These are phyloP conservation scores for Phaeotremella fagi DNA, from an alignment of 768 basidiomycete species.

Conservation along the genomic window DNA sequence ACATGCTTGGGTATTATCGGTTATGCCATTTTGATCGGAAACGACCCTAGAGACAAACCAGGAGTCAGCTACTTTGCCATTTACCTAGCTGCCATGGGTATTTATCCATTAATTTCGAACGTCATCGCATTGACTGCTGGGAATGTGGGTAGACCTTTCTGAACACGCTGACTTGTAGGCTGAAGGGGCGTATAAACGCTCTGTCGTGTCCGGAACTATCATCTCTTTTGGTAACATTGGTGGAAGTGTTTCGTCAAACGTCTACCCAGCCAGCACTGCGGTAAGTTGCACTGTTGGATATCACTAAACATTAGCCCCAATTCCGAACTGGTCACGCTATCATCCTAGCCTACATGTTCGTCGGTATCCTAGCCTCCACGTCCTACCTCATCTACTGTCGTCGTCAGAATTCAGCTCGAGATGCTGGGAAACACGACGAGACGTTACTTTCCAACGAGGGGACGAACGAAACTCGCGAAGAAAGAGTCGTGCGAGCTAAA, in stretches of 20 bases:
- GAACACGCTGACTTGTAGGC: background rate
- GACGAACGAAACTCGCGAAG: background rate
- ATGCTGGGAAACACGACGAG: background rate
- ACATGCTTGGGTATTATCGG: constrained; percentile 23
- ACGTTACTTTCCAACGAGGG: background rate
- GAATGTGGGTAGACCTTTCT: constrained; percentile 14
- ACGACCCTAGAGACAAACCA: constrained; percentile 1
- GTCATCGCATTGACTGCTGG: constrained; percentile 31
- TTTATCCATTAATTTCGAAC: constrained; percentile 30
- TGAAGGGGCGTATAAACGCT: background rate
- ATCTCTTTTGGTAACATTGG: constrained; percentile 29
- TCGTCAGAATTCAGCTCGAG: background rate
- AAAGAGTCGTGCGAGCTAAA: background rate
- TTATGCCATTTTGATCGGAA: constrained; percentile 20
- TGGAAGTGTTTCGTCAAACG: constrained; percentile 26
- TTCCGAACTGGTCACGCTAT: constrained; percentile 32
- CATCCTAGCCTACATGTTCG: constrained; percentile 19
- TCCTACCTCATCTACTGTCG: background rate
- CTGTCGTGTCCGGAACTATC: constrained; percentile 4
- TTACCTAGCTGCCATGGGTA: constrained; percentile 27
- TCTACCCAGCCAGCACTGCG: constrained; percentile 15
- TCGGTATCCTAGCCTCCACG: background rate
- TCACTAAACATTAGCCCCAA: constrained; percentile 3
- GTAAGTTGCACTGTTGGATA: background rate
- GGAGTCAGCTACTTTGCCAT: constrained; percentile 25